Base-by-base conservation (phyloP, 1,284 basidiomycete species). In the Sporisorium exsertum region DNA sequence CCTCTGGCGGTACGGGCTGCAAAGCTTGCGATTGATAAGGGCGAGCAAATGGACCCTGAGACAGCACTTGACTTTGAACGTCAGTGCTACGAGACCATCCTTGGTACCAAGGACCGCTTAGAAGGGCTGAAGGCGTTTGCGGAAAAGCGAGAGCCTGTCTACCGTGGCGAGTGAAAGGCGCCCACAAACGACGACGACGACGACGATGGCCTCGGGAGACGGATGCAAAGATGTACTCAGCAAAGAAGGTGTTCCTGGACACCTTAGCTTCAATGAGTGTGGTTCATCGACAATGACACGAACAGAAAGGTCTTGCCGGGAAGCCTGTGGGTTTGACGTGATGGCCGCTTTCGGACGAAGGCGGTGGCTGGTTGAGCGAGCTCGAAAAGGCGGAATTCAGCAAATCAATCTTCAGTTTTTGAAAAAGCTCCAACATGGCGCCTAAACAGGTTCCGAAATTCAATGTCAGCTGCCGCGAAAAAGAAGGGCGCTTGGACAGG, bases 91-190 rank as follows among this genome's bases (percentile, higher is more conserved):
- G 92, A 96, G 78, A 89, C 90, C 1, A 88, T 97, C n/a, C 87
- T 97, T 16, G 88, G 89, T 45, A 92, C 89, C 16, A 89, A 91
- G 76, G 95, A 97, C 84, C 89, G 95, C 15, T 81, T 90, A 7
- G 95, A 97, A 86, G 95, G 94, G 13, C 87, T 97, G 33, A 87
- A 90, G 65, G 95, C 95, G 60, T 97, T 97, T 87, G 91, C 90
- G 73, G 93, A 94, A 87, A 97, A 97, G 87, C 89, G 95, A 52
- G 87, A 87, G 33, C 94, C 95, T 1, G 86, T 91, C 26, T 97
- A 96, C 87, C 90, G 88, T 79, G 94, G 95, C 33, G 91, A 93
- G 88, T 94, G n/a, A 88, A 35, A 20, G 20, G 20, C 22, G 40
- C 40, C 40, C 16, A n/a, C 40, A 18, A 42, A 42, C 15, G n/a